Evolutionary conservation across 306 rosid species (phyloP).

Genomic region (Sophora flavescens): DNA sequence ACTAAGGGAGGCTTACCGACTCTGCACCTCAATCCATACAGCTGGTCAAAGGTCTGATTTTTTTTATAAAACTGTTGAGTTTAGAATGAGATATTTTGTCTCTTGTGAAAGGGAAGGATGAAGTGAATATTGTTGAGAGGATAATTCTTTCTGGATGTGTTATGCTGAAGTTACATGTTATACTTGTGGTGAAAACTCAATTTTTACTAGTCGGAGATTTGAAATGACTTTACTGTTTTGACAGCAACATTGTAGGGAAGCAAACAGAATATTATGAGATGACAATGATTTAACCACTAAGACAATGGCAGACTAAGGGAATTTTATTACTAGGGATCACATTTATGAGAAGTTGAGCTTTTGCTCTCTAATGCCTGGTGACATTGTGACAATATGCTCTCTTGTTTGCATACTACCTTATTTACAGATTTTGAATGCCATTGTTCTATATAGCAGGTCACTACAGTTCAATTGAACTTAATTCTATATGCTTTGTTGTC

Average conservation of each 20-base stretch:
- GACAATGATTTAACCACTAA: slow-evolving; percentile 24
- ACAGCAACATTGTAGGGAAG: slow-evolving; percentile 14
- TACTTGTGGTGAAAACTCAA: no score
- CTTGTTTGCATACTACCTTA: slow-evolving; percentile 1
- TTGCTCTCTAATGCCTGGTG: slow-evolving; percentile 19
- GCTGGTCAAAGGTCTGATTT: no score
- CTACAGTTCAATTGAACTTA: slow-evolving; percentile 23
- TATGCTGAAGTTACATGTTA: no score
- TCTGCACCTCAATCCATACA: no score
- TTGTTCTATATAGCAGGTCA: not conserved
- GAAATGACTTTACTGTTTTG: slow-evolving; percentile 11
- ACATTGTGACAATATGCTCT: slow-evolving; percentile 16
- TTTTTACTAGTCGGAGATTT: not conserved
- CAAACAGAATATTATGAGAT: slow-evolving; percentile 22
- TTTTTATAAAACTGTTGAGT: no score
- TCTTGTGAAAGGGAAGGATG: no score
- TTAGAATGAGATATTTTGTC: no score
- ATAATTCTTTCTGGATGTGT: no score
- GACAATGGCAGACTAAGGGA: not conserved
- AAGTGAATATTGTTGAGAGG: no score
- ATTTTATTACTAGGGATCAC: not conserved
- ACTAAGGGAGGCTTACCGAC: no score
- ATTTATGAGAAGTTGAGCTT: not conserved
- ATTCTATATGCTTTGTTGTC: not conserved
- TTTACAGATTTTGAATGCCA: slow-evolving; percentile 39